These are phyloP conservation scores for Colletotrichum phormii DNA, from an alignment of 2,329 filamentous ascomycete genomes.

Conservation along the genomic window DNA sequence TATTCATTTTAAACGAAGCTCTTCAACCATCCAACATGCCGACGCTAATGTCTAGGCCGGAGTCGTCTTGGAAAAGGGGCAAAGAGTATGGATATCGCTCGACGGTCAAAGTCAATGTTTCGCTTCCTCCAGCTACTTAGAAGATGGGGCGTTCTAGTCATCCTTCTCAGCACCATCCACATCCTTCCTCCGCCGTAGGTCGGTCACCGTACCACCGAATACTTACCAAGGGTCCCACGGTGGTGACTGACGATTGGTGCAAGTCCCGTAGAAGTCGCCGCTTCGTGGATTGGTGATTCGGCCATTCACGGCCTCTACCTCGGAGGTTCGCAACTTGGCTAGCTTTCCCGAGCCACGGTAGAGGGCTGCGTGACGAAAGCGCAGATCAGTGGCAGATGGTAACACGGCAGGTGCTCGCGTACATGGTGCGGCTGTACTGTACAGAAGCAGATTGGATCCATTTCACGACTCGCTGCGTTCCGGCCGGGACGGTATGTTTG, in stretches of 20 bases:
- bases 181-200: not conserved
- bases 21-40: not conserved
- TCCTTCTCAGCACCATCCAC: not conserved
- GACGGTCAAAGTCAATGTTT: not conserved
- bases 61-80: not conserved
- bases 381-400: constrained; percentile 22
- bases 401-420: constrained; percentile 2
- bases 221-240: not conserved
- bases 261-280: not conserved
- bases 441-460: not conserved
- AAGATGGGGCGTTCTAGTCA: not conserved
- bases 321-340: not conserved
- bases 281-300: not conserved
- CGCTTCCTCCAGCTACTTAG: not conserved
- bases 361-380: constrained; percentile 3
- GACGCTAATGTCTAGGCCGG: not conserved
- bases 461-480: constrained; percentile 22
- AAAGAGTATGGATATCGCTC: not conserved
- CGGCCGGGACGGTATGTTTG: constrained; percentile 5
- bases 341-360: not conserved
- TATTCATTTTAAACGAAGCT: not conserved
- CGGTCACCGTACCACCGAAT: not conserved
- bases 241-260: not conserved
- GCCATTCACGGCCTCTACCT: not conserved
- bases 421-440: not conserved